phyloP scores from a whole-genome alignment of 2,329 filamentous ascomycete genomes.

The Talaromyces sp. region DNA sequence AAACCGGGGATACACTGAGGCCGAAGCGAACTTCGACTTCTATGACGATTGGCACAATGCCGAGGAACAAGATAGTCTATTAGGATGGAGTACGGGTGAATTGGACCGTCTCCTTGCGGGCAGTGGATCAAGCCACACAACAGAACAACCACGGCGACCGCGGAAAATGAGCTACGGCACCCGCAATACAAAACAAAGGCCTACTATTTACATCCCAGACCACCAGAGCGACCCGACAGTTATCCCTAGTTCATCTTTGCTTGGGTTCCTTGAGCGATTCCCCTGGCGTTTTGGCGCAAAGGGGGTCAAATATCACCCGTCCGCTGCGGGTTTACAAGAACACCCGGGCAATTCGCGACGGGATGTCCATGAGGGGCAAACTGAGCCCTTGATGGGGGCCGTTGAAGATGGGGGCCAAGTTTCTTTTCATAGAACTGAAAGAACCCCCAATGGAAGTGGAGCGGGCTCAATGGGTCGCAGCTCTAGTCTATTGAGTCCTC shows the following conservation, averaged over 20 bases:
- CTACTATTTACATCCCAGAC: conserved; percentile 52
- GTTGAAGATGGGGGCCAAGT: conserved; percentile 47
- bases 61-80: conserved; percentile 60
- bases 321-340: conserved; percentile 85
- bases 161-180: conserved; percentile 90
- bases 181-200: conserved; percentile 63
- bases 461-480: conserved; percentile 81
- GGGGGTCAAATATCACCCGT: conserved; percentile 83
- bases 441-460: conserved; percentile 65
- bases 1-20: conserved; percentile 58
- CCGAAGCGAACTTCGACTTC: conserved; percentile 91
- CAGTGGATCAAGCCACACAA: conserved; percentile 51
- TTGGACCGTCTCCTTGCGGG: conserved; percentile 80
- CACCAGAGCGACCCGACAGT: conserved; percentile 73
- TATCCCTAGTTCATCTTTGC: conserved; percentile 82
- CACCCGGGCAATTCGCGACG: conserved; percentile 65
- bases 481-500: conserved; percentile 80
- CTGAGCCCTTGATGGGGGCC: conserved; percentile 70
- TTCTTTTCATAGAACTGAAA: conserved; percentile 21
- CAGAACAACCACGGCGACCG: conserved; percentile 70
- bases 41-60: conserved; percentile 93
- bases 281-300: conserved; percentile 82
- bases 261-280: conserved; percentile 80
- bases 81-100: conserved; percentile 82
- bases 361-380: conserved; percentile 54